Conservation (phyloP, 2,329 filamentous ascomycete species). For the Rasamsonia emersonii region DNA sequence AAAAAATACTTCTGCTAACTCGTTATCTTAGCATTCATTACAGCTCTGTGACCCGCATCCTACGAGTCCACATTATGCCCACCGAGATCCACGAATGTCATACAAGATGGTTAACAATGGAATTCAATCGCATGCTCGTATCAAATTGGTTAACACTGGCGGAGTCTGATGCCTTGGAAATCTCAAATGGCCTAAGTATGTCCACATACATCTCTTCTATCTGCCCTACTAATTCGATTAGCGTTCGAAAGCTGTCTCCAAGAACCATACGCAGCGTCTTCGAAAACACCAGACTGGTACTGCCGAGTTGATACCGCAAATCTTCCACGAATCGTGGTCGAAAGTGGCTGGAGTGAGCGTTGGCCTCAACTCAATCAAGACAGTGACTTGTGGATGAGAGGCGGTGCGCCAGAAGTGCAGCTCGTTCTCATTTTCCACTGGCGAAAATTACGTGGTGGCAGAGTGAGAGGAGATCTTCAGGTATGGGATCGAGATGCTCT, state of each 20-base stretch:
- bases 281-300: background rate
- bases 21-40: conserved; percentile 1
- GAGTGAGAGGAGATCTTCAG: background rate
- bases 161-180: background rate
- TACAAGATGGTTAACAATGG: background rate
- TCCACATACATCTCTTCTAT: background rate
- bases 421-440: background rate
- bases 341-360: background rate
- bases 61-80: background rate
- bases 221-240: background rate
- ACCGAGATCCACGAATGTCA: background rate
- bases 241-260: background rate
- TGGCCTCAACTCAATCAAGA: background rate
- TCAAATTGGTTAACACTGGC: background rate
- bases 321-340: background rate
- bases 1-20: background rate
- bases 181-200: background rate
- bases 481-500: background rate
- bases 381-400: background rate
- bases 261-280: background rate
- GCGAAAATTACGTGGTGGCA: background rate
- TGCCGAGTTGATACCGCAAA: background rate
- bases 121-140: background rate
- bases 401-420: background rate
- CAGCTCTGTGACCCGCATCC: background rate